These are phyloP conservation scores for Emericellopsis terricola DNA, from an alignment of 495 filamentous ascomycete species.

Conservation along the genomic window DNA sequence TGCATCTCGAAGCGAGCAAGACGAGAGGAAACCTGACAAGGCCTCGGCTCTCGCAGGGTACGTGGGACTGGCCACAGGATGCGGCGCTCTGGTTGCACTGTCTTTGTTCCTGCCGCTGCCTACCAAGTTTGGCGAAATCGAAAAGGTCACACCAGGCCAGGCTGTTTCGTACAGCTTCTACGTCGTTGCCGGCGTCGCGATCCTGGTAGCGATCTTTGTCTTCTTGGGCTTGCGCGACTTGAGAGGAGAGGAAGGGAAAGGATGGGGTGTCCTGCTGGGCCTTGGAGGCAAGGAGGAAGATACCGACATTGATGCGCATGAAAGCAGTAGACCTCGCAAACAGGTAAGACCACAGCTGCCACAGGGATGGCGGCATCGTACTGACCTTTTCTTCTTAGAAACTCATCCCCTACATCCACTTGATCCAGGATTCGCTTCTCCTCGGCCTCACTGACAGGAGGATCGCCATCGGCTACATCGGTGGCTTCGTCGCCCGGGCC, in stretches of 20 bases:
- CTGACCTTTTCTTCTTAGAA: too few relatives aligned
- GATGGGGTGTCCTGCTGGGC: slow-evolving; percentile 35
- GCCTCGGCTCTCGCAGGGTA: slow-evolving; percentile 60
- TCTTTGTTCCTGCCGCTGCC: slow-evolving; percentile 72
- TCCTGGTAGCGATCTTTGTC: slow-evolving; percentile 54
- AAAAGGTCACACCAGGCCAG: slow-evolving; percentile 42
- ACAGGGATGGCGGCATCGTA: too few relatives aligned
- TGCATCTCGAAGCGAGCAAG: slow-evolving; percentile 3
- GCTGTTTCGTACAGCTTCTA: slow-evolving; percentile 74
- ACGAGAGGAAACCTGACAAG: slow-evolving; percentile 12
- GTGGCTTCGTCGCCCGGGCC: slow-evolving; percentile 86
- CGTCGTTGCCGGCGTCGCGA: slow-evolving; percentile 52
- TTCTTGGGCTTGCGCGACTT: slow-evolving; percentile 66
- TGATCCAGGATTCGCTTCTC: slow-evolving; percentile 43
- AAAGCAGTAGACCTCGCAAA: slow-evolving; percentile 1
- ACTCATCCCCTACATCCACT: slow-evolving; percentile 25
- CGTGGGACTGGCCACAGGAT: slow-evolving; percentile 83
- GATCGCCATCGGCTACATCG: slow-evolving; percentile 77
- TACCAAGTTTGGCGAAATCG: slow-evolving; percentile 46
- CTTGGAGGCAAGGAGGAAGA: slow-evolving; percentile 7
- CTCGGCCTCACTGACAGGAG: slow-evolving; percentile 58
- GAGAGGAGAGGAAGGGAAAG: slow-evolving; percentile 60
- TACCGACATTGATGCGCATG: neutral
- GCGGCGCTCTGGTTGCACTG: slow-evolving; percentile 75
- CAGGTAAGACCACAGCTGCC: slow-evolving; percentile 1